These are phyloP conservation scores for Priceomyces castillae DNA, from an alignment of 805 yeast species.

Conservation along the genomic window DNA sequence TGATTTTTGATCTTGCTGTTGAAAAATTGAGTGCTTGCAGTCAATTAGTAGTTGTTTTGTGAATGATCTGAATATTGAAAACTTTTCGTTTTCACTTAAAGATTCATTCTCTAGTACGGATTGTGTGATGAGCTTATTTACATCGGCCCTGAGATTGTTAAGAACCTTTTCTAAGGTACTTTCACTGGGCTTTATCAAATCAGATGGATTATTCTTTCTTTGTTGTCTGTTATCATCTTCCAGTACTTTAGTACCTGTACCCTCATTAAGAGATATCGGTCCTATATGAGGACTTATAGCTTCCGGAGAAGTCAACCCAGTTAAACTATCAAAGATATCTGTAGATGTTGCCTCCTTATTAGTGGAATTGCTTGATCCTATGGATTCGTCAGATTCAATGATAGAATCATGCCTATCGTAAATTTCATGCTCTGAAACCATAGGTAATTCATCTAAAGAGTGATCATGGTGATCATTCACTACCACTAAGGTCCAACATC, in stretches of 20 bases:
- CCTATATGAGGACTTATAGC: background rate
- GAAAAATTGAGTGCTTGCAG: constrained; percentile 6
- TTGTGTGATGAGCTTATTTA: constrained; percentile 7
- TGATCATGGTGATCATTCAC: constrained; percentile 63
- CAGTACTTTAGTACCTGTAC: background rate
- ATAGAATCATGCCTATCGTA: background rate
- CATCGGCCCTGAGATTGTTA: constrained; percentile 6
- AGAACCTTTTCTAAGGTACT: constrained; percentile 2
- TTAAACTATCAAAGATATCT: constrained; percentile 7
- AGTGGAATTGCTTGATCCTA: background rate
- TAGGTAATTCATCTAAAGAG: background rate
- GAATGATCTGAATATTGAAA: constrained; percentile 12
- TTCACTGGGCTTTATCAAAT: background rate
- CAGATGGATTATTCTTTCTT: background rate
- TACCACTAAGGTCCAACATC: constrained; percentile 59
- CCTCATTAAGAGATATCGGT: background rate
- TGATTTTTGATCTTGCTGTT: constrained; percentile 8
- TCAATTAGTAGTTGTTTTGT: constrained; percentile 13
- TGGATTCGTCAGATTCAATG: constrained; percentile 1
- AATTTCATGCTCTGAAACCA: background rate
- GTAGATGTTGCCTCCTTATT: constrained; percentile 3
- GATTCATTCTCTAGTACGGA: constrained; percentile 9
- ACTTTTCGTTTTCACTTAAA: constrained; percentile 11
- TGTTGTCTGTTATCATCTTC: background rate
- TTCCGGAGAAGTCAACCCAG: constrained; percentile 5